phyloP scores from a whole-genome alignment of 2,329 filamentous ascomycete species.

The Bipolaris zeicola region DNA sequence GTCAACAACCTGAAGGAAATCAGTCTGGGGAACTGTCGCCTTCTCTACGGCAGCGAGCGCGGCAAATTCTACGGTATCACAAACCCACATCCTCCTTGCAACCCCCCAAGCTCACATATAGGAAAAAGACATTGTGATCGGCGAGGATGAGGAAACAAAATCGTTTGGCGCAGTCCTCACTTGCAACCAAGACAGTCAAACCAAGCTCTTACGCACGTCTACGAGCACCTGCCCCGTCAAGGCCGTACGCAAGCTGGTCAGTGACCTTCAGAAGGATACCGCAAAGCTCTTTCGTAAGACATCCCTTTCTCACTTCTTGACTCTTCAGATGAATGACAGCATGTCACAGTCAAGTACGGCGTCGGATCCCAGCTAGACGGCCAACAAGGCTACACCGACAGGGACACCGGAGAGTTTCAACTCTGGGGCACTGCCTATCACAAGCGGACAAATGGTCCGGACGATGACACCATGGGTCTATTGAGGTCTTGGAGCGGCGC shows the following conservation, averaged over 20 bases:
- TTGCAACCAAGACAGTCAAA: slow-evolving; percentile 77
- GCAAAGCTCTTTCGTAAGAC: slow-evolving; percentile 29
- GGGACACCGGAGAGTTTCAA: slow-evolving; percentile 10
- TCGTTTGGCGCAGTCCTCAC: slow-evolving; percentile 96
- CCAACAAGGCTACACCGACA: slow-evolving; percentile 22
- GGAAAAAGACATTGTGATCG: slow-evolving; percentile 26
- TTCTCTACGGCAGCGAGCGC: slow-evolving; percentile 36
- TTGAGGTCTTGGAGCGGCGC: neutral
- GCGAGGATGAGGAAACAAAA: slow-evolving; percentile 10
- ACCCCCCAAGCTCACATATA: slow-evolving; percentile 5
- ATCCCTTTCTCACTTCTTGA: neutral
- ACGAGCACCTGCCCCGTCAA: slow-evolving; percentile 77
- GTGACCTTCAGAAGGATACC: slow-evolving; percentile 29
- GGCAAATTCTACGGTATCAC: slow-evolving; percentile 31
- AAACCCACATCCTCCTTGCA: neutral
- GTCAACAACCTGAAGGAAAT: slow-evolving; percentile 38
- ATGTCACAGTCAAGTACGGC: slow-evolving; percentile 20
- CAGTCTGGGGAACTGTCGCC: slow-evolving; percentile 31
- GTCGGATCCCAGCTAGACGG: slow-evolving; percentile 25
- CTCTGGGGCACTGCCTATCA: slow-evolving; percentile 4
- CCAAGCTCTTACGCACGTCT: slow-evolving; percentile 73
- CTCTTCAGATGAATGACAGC: slow-evolving; percentile 1
- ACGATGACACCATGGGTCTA: slow-evolving; percentile 22
- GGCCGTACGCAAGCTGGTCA: slow-evolving; percentile 25
- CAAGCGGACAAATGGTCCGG: slow-evolving; percentile 2